Base-by-base conservation (phyloP, 2,329 filamentous ascomycete genomes). In the Parastagonospora avenae region DNA sequence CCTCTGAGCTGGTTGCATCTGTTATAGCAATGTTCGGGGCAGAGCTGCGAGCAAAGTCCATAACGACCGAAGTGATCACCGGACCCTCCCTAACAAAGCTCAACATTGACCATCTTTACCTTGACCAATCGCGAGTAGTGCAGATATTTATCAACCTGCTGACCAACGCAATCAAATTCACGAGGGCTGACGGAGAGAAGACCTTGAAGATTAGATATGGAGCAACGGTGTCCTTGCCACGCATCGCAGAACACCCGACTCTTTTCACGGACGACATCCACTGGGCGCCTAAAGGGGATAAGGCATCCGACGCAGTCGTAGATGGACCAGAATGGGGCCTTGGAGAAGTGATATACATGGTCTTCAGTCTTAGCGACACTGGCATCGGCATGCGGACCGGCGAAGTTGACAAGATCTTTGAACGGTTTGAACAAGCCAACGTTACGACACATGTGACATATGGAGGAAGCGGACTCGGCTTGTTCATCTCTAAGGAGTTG, bases 91-190 rank as follows among this genome's bases (percentile, higher is more conserved):
- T 75, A 31, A 35, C 59, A 6, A 52, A 68, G 2, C 57, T 76
- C 6, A 54, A 55, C 2, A 59, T 76, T 12, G 66, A 73, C 19
- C 70, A 68, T 48, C 62, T 77, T 4, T 62, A 74, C 14, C 57
- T 78, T 0, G 76, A 78, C 51, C 68, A 73, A 0, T 73, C 66
- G 32, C 65, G 76, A 28, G 55, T 77, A 3, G 64, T 74, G 1
- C 91, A 95, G 64, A 92, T 96, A 51, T 83, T 92, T 31, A 90
- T 87, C 4, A 92, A 92, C 64, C 77, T 92, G 3, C 75, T 92
- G 15, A 91, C 88, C 2, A 73, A 74, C 37, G 65, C 62, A 4
- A 67, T 74, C 47, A 73, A 73, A 36, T 73, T 73, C 51, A 76
- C 74, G 0, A 70, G 74, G 28, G 54, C 63, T 19, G 27, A 16